These are phyloP conservation scores for Saturnispora dispora DNA, from an alignment of 805 yeast genomes.

Conservation along the genomic window DNA sequence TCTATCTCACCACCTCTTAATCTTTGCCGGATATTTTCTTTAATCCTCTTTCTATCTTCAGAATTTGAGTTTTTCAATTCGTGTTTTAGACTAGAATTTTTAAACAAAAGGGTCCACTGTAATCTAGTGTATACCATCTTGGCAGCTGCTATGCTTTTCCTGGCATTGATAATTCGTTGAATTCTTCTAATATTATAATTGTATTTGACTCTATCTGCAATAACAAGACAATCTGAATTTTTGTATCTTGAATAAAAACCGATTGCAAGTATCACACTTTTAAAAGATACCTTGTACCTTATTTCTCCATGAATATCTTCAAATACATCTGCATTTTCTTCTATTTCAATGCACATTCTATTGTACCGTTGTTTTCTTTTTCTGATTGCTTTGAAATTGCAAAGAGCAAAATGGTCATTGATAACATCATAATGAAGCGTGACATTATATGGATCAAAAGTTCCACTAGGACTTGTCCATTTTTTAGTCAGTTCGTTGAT, in stretches of 20 bases:
- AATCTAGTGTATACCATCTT: constrained; percentile 40
- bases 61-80: constrained; percentile 2
- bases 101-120: constrained; percentile 27
- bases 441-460: constrained; percentile 49
- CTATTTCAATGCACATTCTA: constrained; percentile 61
- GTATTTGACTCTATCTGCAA: constrained; percentile 61
- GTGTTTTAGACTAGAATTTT: constrained; percentile 4
- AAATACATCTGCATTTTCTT: constrained; percentile 34
- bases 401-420: constrained; percentile 38
- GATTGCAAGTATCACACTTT: constrained; percentile 50
- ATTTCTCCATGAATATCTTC: constrained; percentile 24
- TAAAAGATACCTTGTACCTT: constrained; percentile 58
- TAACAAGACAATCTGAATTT: constrained; percentile 64
- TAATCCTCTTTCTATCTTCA: constrained; percentile 7
- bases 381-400: constrained; percentile 49
- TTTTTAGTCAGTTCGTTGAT: constrained; percentile 32
- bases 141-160: constrained; percentile 37
- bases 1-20: constrained; percentile 8
- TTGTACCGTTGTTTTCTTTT: constrained; percentile 50
- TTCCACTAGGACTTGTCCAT: constrained; percentile 34
- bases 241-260: constrained; percentile 75
- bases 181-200: constrained; percentile 50
- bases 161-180: constrained; percentile 35
- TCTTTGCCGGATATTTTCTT: not conserved
- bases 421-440: constrained; percentile 45